These are phyloP conservation scores for Ottelia alismoides DNA, from an alignment of 106 monocot genomes.

Conservation along the genomic window DNA sequence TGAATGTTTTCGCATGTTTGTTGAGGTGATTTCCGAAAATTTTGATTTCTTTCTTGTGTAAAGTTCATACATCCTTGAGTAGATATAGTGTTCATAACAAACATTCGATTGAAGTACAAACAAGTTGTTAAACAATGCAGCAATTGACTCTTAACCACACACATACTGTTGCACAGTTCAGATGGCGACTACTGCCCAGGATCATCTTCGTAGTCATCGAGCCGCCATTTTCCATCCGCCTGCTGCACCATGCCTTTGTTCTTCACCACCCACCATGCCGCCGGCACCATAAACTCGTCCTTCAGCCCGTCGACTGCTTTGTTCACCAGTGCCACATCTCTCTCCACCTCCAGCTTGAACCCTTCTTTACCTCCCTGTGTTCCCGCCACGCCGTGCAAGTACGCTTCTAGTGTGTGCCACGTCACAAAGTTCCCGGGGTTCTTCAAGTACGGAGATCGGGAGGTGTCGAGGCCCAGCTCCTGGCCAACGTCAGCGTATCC, in stretches of 20 bases:
- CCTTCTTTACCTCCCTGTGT: conserved; percentile 35
- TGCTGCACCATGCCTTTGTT: conserved; percentile 82
- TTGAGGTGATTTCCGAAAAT: no score
- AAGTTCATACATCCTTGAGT: no score
- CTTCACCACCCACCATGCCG: conserved; percentile 69
- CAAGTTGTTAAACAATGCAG: no score
- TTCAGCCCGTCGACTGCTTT: conserved; percentile 49
- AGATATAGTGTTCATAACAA: no score
- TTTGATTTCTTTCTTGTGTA: no score
- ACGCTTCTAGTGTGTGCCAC: conserved; percentile 74
- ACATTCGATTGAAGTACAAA: no score
- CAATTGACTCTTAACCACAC: no score
- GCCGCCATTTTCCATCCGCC: conserved; percentile 46
- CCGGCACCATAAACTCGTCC: conserved; percentile 53
- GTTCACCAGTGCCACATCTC: conserved; percentile 79
- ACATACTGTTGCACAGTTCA: no score
- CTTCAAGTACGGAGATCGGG: conserved; percentile 48
- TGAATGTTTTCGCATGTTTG: no score
- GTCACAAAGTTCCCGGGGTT: conserved; percentile 14
- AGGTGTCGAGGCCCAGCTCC: conserved; percentile 40
- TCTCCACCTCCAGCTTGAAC: conserved; percentile 49
- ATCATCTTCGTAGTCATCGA: conserved; percentile 65
- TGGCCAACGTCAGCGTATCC: conserved; percentile 62
- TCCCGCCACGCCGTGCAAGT: conserved; percentile 82
- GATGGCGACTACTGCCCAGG: no score